Evolutionary conservation across 352 stramenopile genomes (phyloP).

Genomic region (Phytophthora melonis): DNA sequence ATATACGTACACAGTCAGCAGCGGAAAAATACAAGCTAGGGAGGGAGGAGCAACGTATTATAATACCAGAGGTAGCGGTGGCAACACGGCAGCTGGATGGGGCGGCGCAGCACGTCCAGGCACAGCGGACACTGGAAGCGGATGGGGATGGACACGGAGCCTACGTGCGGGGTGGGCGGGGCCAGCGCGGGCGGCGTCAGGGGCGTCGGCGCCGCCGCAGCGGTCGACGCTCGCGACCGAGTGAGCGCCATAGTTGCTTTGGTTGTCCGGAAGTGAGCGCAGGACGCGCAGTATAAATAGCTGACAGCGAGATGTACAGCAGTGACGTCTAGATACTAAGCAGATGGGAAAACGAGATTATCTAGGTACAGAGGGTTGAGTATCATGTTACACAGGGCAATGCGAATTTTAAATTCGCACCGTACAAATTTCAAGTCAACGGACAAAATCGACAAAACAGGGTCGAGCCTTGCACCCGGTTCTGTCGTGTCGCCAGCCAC

Average conservation of each 20-base stretch:
- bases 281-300: not conserved
- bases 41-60: conserved; percentile 6
- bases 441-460: too few relatives aligned
- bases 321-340: not conserved
- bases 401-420: conserved; percentile 25
- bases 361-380: not conserved
- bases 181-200: not conserved
- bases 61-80: conserved; percentile 71
- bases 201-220: not conserved
- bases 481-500: not conserved
- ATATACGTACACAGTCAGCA: too few relatives aligned
- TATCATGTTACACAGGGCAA: conserved; percentile 5
- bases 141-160: conserved; percentile 56
- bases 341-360: not conserved
- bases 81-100: conserved; percentile 80
- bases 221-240: conserved; percentile 30
- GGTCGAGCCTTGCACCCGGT: too few relatives aligned
- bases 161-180: conserved; percentile 3
- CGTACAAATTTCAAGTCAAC: conserved; percentile 20
- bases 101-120: conserved; percentile 72
- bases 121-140: conserved; percentile 83
- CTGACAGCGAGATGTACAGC: not conserved
- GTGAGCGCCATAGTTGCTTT: conserved; percentile 40
- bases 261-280: too few relatives aligned
- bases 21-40: not conserved